phyloP scores from a whole-genome alignment of 495 filamentous ascomycete species.

The Podospora conica region DNA sequence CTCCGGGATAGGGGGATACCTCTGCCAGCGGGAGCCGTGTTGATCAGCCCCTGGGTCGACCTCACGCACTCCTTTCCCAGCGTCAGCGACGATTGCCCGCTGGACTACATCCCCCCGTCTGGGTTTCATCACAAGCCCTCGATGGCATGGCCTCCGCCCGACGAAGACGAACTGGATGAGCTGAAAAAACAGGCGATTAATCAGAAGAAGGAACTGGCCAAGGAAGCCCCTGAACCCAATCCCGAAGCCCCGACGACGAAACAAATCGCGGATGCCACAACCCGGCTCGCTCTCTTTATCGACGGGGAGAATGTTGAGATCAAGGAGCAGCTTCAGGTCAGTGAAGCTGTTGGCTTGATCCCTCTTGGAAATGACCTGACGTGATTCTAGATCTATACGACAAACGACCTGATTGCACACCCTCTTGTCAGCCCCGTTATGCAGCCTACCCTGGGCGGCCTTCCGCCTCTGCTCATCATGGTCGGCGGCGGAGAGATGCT shows the following conservation, averaged over 20 bases:
- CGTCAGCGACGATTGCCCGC: slow-evolving; percentile 60
- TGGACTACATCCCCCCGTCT: slow-evolving; percentile 80
- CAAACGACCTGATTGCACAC: slow-evolving; percentile 79
- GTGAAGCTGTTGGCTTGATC: neutral
- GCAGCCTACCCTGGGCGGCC: slow-evolving; percentile 78
- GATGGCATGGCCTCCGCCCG: slow-evolving; percentile 83
- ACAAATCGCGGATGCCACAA: slow-evolving; percentile 35
- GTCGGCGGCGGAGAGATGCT: slow-evolving; percentile 84
- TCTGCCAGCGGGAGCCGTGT: slow-evolving; percentile 78
- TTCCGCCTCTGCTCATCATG: slow-evolving; percentile 80
- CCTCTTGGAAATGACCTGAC: slow-evolving; percentile 10
- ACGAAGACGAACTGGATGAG: slow-evolving; percentile 56
- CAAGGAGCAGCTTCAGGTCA: slow-evolving; percentile 82
- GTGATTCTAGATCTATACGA: slow-evolving; percentile 65
- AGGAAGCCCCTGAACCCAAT: neutral
- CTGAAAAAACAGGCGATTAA: slow-evolving; percentile 31
- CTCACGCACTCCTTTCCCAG: slow-evolving; percentile 92
- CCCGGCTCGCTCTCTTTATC: slow-evolving; percentile 54
- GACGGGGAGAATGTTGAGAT: slow-evolving; percentile 65
- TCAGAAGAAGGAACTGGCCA: slow-evolving; percentile 20
- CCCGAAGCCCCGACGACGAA: slow-evolving; percentile 16
- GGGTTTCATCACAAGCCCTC: slow-evolving; percentile 86
- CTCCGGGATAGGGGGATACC: slow-evolving; percentile 76
- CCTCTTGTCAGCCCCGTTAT: slow-evolving; percentile 84
- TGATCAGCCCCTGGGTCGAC: slow-evolving; percentile 92